These are phyloP conservation scores for Heliamphora pulchella DNA, from an alignment of 179 eudicot genomes.

Conservation along the genomic window DNA sequence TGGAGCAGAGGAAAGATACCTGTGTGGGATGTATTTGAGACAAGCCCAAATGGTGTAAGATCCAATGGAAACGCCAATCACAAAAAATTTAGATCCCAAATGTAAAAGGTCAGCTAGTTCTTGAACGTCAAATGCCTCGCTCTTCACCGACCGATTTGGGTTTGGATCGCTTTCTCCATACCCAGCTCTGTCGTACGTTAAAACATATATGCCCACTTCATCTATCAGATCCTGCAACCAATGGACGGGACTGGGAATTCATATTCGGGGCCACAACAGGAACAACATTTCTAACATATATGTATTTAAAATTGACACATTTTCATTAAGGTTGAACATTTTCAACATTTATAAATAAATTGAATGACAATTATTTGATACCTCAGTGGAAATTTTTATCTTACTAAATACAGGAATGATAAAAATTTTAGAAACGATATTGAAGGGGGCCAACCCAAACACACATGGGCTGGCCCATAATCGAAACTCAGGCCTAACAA, in stretches of 20 bases:
- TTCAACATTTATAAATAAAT: no score
- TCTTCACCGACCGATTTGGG: slow-evolving; percentile 24
- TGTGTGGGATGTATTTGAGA: slow-evolving; percentile 33
- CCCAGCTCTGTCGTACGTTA: slow-evolving; percentile 36
- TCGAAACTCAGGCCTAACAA: no score
- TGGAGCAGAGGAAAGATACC: slow-evolving; percentile 6
- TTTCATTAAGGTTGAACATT: no score
- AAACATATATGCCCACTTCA: slow-evolving; percentile 25
- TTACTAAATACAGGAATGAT: no score
- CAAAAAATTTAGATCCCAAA: slow-evolving; percentile 28
- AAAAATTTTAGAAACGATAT: no score
- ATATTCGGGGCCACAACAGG: not conserved
- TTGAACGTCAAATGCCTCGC: slow-evolving; percentile 29
- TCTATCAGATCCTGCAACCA: slow-evolving; percentile 27
- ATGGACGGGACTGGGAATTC: not conserved
- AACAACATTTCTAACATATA: no score
- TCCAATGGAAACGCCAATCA: slow-evolving; percentile 33
- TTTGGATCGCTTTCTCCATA: slow-evolving; percentile 41
- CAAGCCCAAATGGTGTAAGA: slow-evolving; percentile 32
- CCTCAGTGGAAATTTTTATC: no score
- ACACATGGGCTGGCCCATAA: no score
- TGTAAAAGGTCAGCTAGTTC: slow-evolving; percentile 34
- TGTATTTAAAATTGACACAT: no score
- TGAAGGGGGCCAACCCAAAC: no score
- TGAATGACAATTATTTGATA: no score